A percentile compares a stretch with the other conserved stretches of the same genome.
phyloP scores from a whole-genome alignment of 257 asterid genomes.

The Rauvolfia tetraphylla region DNA sequence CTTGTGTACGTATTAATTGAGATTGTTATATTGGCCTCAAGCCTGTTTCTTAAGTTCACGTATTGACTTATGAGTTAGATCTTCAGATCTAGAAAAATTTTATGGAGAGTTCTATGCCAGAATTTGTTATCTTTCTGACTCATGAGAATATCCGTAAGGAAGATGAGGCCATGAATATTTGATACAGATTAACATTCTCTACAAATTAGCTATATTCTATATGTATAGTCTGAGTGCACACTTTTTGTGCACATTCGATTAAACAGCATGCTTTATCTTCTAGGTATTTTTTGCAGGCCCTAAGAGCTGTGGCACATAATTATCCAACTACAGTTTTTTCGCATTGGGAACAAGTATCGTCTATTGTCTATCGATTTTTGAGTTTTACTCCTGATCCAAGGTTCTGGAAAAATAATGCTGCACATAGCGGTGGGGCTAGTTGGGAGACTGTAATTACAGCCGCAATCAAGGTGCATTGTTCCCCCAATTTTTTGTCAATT shows the following conservation, averaged over 20 bases:
- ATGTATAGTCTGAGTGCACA: not conserved
- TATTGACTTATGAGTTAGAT: not conserved
- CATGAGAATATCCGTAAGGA: not conserved
- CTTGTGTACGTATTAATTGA: not conserved
- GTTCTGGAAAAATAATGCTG: slow-evolving; percentile 55
- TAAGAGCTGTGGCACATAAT: slow-evolving; percentile 86
- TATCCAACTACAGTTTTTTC: slow-evolving; percentile 64
- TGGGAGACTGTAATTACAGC: slow-evolving; percentile 77
- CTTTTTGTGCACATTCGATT: not conserved
- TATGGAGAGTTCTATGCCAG: not conserved
- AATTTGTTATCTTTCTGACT: slow-evolving; percentile 1
- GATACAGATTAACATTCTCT: not conserved
- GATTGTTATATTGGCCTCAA: not conserved
- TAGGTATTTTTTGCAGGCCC: slow-evolving; percentile 57
- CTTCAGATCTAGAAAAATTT: not conserved
- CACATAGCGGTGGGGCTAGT: slow-evolving; percentile 39
- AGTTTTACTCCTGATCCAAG: slow-evolving; percentile 46
- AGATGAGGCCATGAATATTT: not conserved
- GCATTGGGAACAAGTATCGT: slow-evolving; percentile 74
- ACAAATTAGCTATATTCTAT: not conserved
- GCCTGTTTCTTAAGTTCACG: not conserved
- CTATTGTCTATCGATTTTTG: slow-evolving; percentile 43
- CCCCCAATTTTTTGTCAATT: slow-evolving; percentile 5
- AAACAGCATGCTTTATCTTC: slow-evolving; percentile 6
- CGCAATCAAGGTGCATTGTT: slow-evolving; percentile 65